phyloP scores from a whole-genome alignment of 352 stramenopile species.

The Globisporangium uncinulatum region DNA sequence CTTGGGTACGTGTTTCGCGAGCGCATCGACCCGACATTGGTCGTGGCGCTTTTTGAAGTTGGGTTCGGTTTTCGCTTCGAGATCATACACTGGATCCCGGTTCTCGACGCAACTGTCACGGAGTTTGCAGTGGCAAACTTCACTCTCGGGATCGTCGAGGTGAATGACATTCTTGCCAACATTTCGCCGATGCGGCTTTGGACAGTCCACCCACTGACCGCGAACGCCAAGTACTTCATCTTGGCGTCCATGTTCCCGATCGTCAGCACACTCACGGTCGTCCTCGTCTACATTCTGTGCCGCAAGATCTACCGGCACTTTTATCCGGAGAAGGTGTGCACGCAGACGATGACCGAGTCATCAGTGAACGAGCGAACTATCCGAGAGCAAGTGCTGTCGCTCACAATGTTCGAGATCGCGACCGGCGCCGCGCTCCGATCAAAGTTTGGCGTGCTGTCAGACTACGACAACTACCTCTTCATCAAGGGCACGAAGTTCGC shows the following conservation, averaged over 20 bases:
- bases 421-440: constrained; percentile 1
- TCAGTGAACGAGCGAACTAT: background rate
- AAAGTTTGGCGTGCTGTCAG: constrained; percentile 29
- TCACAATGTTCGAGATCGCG: constrained; percentile 17
- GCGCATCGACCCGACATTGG: constrained; percentile 25
- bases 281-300: background rate
- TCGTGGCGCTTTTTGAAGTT: constrained; percentile 21
- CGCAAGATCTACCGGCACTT: constrained; percentile 1
- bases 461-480: constrained; percentile 42
- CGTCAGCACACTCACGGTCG: background rate
- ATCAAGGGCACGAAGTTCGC: constrained; percentile 29
- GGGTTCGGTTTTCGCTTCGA: constrained; percentile 14
- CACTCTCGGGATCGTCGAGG: background rate
- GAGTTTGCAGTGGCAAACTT: background rate
- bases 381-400: background rate
- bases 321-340: constrained; percentile 10
- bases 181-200: constrained; percentile 3
- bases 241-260: background rate
- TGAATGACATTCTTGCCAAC: background rate
- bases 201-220: background rate
- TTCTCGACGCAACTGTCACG: background rate
- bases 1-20: constrained; percentile 20
- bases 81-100: constrained; percentile 1
- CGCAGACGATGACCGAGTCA: background rate
- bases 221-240: background rate